Evolutionary conservation across 768 basidiomycete species (phyloP), one percentile per base, ranked within the genome.

Genomic region (Tulasnella sp.): DNA sequence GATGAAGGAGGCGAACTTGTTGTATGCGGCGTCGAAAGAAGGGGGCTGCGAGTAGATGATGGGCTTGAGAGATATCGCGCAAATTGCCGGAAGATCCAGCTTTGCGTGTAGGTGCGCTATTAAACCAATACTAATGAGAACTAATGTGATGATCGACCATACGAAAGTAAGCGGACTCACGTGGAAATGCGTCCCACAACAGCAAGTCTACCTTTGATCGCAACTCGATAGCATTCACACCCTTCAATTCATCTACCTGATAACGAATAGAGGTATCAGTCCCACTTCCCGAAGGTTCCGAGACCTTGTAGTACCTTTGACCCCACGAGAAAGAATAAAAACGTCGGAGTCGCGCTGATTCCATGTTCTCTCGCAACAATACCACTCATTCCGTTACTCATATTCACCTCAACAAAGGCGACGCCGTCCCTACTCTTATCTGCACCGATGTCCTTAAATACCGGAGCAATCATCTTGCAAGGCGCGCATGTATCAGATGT

Each of bases 381-480:
- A 2, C 70, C 66, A 0, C 86, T 85, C 70, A 80, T 70, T 0
- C 86, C 87, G 11, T 86, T 78, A 3, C 77, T 80, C 64, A 90
- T 73, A 71, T 97, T 94, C 34, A 96, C 80, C 70, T 90, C 89
- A 3, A 85, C 81, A 65, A 96, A 97, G 2, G 79, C 86, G 21
- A 85, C 79, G 2, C 80, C 80, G n/a, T 67, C 72, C 63, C 69
- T 68, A 1, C 45, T 47, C 66, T 85, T 86, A 65, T 79, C 79
- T 60, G 76, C 76, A 3, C 92, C 85, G 15, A 95, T 76, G 4
- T 81, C 73, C 66, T 93, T 88, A 63, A 93, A 94, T 1, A 82
- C 74, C 0, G 92, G 92, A 60, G 86, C 86, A 61, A 95, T 87
- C 75, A 85, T 80, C 58, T 79, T 74, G 72, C 93, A 94, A 0